Conservation (phyloP, 1,284 basidiomycete genomes). For the Trametes versicolor region DNA sequence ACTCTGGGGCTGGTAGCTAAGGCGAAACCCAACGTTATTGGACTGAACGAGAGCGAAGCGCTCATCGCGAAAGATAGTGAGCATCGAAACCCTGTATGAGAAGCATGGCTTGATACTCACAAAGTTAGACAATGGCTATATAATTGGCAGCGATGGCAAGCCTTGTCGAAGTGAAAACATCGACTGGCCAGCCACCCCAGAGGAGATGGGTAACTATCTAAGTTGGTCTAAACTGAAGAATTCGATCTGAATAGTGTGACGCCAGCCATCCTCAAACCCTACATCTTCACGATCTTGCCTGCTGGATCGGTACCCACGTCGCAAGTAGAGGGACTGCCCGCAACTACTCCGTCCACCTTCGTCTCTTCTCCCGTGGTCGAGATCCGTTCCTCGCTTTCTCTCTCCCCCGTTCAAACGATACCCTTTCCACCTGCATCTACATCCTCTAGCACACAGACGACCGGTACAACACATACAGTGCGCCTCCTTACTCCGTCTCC, state of each 20-base stretch:
- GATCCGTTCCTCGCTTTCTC: slow-evolving; percentile 82
- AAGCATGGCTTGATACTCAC: not conserved
- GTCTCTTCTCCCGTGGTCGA: slow-evolving; percentile 73
- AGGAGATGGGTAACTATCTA: slow-evolving; percentile 72
- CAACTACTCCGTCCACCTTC: slow-evolving; percentile 41
- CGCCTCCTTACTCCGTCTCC: slow-evolving; percentile 67
- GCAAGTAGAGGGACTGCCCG: slow-evolving; percentile 32
- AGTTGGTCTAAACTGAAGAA: not conserved
- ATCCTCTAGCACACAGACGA: slow-evolving; percentile 40
- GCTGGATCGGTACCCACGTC: slow-evolving; percentile 63
- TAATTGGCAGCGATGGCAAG: slow-evolving; percentile 78
- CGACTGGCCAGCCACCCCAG: slow-evolving; percentile 84
- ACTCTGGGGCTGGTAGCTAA: slow-evolving; percentile 82
- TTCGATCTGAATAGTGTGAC: not conserved
- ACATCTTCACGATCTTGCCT: slow-evolving; percentile 84
- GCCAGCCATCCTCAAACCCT: slow-evolving; percentile 84
- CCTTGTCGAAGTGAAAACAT: slow-evolving; percentile 66
- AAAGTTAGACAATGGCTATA: slow-evolving; percentile 72
- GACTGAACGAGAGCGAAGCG: slow-evolving; percentile 73
- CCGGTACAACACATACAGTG: slow-evolving; percentile 56
- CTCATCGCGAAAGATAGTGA: slow-evolving; percentile 85
- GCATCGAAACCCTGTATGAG: slow-evolving; percentile 36
- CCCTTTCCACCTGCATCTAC: slow-evolving; percentile 67
- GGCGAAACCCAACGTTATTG: slow-evolving; percentile 72
- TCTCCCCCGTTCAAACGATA: slow-evolving; percentile 71